phyloP scores from a whole-genome alignment of 1,284 basidiomycete species.

The Tilletia horrida region DNA sequence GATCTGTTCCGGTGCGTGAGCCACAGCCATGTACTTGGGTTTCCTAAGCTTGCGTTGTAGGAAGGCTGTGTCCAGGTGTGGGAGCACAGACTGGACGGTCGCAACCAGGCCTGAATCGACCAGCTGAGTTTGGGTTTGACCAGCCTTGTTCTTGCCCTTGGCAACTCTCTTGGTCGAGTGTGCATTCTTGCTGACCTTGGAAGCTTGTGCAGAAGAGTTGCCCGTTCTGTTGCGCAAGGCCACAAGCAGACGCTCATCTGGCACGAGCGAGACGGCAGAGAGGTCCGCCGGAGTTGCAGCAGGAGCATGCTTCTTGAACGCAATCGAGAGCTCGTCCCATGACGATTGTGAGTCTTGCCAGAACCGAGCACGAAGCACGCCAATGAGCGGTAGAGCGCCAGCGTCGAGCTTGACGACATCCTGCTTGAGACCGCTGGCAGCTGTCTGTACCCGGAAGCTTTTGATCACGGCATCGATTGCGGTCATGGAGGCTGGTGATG shows the following conservation, averaged over 20 bases:
- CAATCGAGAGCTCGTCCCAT: background rate
- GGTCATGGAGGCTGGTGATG: background rate
- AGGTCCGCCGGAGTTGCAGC: background rate
- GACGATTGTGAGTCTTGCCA: background rate
- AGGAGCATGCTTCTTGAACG: conserved; percentile 10
- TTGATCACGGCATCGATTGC: background rate
- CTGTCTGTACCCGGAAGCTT: background rate
- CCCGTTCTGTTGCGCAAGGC: too few relatives aligned
- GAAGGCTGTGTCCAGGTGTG: conserved; percentile 30
- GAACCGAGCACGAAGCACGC: background rate
- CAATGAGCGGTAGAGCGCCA: background rate
- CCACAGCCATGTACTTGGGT: conserved; percentile 26
- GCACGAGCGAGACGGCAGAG: too few relatives aligned
- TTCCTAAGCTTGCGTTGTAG: conserved; percentile 25
- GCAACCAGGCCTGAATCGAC: conserved; percentile 22
- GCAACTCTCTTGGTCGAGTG: too few relatives aligned
- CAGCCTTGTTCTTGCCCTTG: conserved; percentile 1
- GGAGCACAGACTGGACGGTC: conserved; percentile 31
- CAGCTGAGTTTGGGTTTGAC: background rate
- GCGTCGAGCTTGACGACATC: too few relatives aligned
- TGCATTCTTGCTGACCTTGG: too few relatives aligned
- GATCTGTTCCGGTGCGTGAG: conserved; percentile 28
- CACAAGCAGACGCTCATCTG: too few relatives aligned
- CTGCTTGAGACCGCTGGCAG: too few relatives aligned
- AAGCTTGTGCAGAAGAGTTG: too few relatives aligned